phyloP scores from a whole-genome alignment of 768 basidiomycete genomes.

The Brasilioporus rufonigricans region DNA sequence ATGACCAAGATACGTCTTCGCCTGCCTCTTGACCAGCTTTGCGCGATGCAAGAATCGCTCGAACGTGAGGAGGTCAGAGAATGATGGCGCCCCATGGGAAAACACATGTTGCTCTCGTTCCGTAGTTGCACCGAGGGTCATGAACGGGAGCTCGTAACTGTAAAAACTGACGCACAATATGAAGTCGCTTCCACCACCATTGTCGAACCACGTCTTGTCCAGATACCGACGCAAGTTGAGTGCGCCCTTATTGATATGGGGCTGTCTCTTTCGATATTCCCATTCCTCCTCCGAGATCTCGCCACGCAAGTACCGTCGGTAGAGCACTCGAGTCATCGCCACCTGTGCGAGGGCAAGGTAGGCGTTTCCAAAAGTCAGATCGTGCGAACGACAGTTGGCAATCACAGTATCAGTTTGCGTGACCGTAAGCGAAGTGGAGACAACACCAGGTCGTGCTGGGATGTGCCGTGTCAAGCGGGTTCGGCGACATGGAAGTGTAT shows the following conservation, averaged over 20 bases:
- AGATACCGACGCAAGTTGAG: constrained; percentile 51
- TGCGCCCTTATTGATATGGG: constrained; percentile 48
- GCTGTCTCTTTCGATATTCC: constrained; percentile 47
- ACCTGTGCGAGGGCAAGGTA: constrained; percentile 51
- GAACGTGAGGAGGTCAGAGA: constrained; percentile 39
- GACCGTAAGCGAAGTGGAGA: constrained; percentile 24
- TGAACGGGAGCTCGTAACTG: constrained; percentile 43
- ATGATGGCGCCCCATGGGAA: constrained; percentile 35
- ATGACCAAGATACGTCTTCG: constrained; percentile 34
- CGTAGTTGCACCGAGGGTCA: constrained; percentile 36
- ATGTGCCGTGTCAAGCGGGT: constrained; percentile 34
- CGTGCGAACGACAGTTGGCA: constrained; percentile 39
- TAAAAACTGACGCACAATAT: constrained; percentile 40
- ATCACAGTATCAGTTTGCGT: constrained; percentile 34
- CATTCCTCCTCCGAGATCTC: constrained; percentile 51
- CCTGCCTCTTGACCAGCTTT: constrained; percentile 36
- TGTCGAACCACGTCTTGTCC: constrained; percentile 43
- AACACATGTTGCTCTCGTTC: background rate
- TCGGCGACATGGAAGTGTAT: constrained; percentile 48
- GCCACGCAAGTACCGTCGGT: constrained; percentile 45
- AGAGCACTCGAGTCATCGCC: constrained; percentile 50
- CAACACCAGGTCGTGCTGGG: constrained; percentile 36
- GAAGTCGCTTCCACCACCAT: constrained; percentile 46
- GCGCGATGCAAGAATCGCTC: constrained; percentile 46
- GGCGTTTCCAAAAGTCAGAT: constrained; percentile 51